Base-by-base conservation (phyloP, 1,284 basidiomycete species). In the Hypsizygus ulmarius region DNA sequence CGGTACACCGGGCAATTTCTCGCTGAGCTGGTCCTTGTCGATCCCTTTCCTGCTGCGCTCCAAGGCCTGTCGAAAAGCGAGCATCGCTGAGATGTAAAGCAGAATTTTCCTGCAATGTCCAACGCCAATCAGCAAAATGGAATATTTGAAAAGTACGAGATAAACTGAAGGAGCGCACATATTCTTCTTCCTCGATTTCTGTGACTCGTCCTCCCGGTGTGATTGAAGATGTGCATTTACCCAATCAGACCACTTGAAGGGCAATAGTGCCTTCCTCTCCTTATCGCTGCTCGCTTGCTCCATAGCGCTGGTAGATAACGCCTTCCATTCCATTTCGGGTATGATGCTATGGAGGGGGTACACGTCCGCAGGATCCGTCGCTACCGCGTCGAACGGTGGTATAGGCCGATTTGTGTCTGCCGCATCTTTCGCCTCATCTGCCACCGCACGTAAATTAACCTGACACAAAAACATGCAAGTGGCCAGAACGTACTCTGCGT, bases 311-410 rank as follows among this genome's bases (percentile, higher is more conserved):
- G 81, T 58, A 3, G 79, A 76, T 4, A 90, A 65, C 0, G 82
- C 74, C 53, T 83, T 84, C 72, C 87, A 83, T 64, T 95, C 93
- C 12, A 74, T 70, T 43, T 88, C 80, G 0, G 91, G 81, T 39
- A 95, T 84, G 59, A 96, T 79, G 29, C 77, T 75, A 55, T 86
- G 78, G 37, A 94, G 66, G 8, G 84, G 74, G 67, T 96, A 97
- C 11, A 90, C 79, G 48, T 92, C 82, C 10, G 80, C 74, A 0
- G 86, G 81, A 10, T 80, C 77, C 21, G 70, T 68, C 0, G 93
- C 90, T 16, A 74, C 68, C 8, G 74, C 63, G 55, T 90, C 78
- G 61, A 86, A 86, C 1, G 77, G 73, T 7, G 93, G 93, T 28
- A 95, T 84, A 21, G 86, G 75, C n/a, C 87, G 76, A 39, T 74